Base-by-base conservation (phyloP, 2,329 filamentous ascomycete species). In the Fusarium acutatum region DNA sequence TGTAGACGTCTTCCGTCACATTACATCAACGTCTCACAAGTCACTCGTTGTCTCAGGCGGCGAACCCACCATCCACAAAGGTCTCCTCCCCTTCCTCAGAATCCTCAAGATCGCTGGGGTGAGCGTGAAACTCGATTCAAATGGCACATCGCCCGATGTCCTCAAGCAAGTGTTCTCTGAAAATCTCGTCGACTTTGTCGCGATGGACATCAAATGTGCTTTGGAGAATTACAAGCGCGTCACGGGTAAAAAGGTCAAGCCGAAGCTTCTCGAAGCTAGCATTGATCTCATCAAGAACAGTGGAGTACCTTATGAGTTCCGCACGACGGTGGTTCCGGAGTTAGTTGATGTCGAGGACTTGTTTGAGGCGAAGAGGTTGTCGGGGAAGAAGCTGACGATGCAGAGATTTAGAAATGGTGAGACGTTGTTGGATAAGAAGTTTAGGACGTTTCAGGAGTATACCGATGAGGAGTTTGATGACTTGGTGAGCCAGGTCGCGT, bases 141-240 rank as follows among this genome's bases (percentile, higher is more conserved):
- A 77, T 7, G 75, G 75, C 0, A 77, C 75, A 4, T 68, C 73
- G 0, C 72, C 75, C 0, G 38, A 59, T 0, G 17, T 69, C 0
- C 35, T 77, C 7, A 53, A 58, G 2, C 57, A 73, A 11, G 35
- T 72, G 0, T 77, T 71, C 4, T 14, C 53, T 0, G 72, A 77
- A 20, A 54, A 57, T 1, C 64, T 77, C 4, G 60, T 74, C 11
- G 67, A 71, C 14, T 77, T 77, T 12, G 65, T 75, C 2, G 75
- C 75, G 0, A 77, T 77, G 75, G 75, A 77, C 4, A 77, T 77
- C 20, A 77, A 77, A 22, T 76, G 75, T 22, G 75, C 74, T 1
- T 7, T 77, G 7, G 72, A 77, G 20, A 77, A 76, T 2, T 77
- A 77, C 43, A 75, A 75, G 52, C 71, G 59, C 0, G 74, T 77